These are phyloP conservation scores for Colletotrichum spaethianum DNA, from an alignment of 2,329 filamentous ascomycete species.

Conservation along the genomic window DNA sequence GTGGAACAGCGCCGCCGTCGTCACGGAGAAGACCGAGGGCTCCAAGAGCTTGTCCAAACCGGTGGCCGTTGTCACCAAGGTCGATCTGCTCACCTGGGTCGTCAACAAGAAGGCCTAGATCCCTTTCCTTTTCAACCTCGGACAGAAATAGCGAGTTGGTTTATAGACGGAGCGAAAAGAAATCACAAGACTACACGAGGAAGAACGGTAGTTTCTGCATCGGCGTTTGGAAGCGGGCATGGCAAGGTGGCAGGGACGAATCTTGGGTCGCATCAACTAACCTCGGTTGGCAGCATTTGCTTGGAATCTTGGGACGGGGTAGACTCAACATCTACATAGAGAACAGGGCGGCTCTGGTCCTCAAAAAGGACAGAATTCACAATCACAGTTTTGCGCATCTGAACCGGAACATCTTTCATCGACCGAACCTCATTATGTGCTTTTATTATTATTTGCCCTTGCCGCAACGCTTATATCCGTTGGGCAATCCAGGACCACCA, in stretches of 20 bases:
- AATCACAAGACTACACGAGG: not conserved
- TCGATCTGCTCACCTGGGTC: slow-evolving; percentile 94
- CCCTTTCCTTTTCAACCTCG: not conserved
- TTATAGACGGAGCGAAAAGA: slow-evolving; percentile 31
- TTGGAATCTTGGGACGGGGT: slow-evolving; percentile 44
- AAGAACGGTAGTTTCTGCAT: slow-evolving; percentile 28
- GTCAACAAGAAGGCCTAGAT: slow-evolving; percentile 70
- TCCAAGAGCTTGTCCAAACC: slow-evolving; percentile 77
- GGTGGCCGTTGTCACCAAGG: slow-evolving; percentile 93
- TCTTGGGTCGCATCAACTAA: slow-evolving; percentile 42
- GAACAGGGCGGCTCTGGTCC: slow-evolving; percentile 21
- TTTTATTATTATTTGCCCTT: slow-evolving; percentile 36
- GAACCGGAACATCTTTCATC: not conserved
- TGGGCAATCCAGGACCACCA: slow-evolving; percentile 95
- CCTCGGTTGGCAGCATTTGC: slow-evolving; percentile 33
- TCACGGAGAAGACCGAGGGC: slow-evolving; percentile 81
- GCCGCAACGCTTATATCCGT: slow-evolving; percentile 53
- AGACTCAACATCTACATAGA: slow-evolving; percentile 60
- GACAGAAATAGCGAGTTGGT: slow-evolving; percentile 42
- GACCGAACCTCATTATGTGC: not conserved
- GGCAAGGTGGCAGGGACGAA: slow-evolving; percentile 29
- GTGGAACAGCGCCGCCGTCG: slow-evolving; percentile 96
- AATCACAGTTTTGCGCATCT: slow-evolving; percentile 6
- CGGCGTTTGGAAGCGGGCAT: slow-evolving; percentile 41
- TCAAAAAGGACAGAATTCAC: slow-evolving; percentile 21